Evolutionary conservation across 371 early-diverging fungal species (phyloP).

Genomic region (Saksenaea oblongispora): DNA sequence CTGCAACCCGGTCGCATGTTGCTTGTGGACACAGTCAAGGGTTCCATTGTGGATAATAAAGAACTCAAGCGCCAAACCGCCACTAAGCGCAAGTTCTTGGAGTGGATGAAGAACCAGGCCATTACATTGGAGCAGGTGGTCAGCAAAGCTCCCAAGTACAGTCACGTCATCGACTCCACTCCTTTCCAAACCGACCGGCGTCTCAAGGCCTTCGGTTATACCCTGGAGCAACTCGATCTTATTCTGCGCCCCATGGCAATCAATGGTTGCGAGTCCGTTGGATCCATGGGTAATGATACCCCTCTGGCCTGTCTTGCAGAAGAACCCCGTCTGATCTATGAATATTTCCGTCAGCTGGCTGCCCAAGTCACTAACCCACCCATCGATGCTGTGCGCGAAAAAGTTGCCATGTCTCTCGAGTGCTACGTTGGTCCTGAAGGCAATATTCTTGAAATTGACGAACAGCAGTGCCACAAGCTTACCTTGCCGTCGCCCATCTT

Average conservation of each 20-base stretch:
- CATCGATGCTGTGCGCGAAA: slow-evolving; percentile 98
- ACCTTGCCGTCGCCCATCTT: slow-evolving; percentile 85
- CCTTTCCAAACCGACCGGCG: slow-evolving; percentile 75
- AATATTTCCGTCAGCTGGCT: slow-evolving; percentile 96
- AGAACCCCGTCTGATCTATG: slow-evolving; percentile 88
- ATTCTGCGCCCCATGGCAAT: slow-evolving; percentile 84
- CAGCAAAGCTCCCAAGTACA: slow-evolving; percentile 20
- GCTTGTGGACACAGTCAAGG: slow-evolving; percentile 94
- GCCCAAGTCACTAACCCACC: slow-evolving; percentile 98
- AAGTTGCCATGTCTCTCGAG: slow-evolving; percentile 94
- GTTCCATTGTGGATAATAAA: slow-evolving; percentile 86
- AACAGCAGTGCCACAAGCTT: slow-evolving; percentile 77
- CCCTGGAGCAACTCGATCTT: slow-evolving; percentile 90
- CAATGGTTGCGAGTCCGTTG: slow-evolving; percentile 93
- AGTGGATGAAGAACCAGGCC: slow-evolving; percentile 85
- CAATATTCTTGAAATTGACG: slow-evolving; percentile 85
- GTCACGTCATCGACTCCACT: slow-evolving; percentile 39
- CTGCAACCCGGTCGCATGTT: slow-evolving; percentile 96
- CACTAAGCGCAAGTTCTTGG: slow-evolving; percentile 68
- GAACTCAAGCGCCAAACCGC: slow-evolving; percentile 82
- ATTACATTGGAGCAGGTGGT: slow-evolving; percentile 70
- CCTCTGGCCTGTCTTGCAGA: slow-evolving; percentile 91
- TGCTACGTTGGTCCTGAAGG: slow-evolving; percentile 96
- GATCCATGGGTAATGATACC: slow-evolving; percentile 97
- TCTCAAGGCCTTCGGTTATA: slow-evolving; percentile 88